Percentiles rank a stretch among this genome's conserved stretches.
Evolutionary conservation across 306 rosid species (phyloP).

Genomic region (Purshia tridentata): DNA sequence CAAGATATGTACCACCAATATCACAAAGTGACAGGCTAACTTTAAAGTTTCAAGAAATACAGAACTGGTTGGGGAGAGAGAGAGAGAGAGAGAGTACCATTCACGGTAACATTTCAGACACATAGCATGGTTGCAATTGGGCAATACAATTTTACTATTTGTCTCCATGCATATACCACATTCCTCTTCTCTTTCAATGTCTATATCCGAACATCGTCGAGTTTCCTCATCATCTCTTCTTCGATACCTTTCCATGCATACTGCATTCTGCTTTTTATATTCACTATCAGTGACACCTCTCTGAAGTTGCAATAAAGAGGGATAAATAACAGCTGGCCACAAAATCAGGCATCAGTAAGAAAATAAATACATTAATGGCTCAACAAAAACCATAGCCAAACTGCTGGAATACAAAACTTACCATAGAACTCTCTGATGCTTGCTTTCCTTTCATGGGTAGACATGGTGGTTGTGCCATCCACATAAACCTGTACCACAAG

Average conservation of each 20-base stretch:
- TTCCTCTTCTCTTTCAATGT: constrained; percentile 91
- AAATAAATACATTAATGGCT: neutral
- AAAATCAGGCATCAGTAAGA: constrained; percentile 28
- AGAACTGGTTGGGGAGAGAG: constrained; percentile 5
- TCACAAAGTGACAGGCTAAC: neutral
- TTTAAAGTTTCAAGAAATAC: neutral
- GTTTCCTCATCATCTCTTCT: constrained; percentile 67
- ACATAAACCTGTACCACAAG: constrained; percentile 68
- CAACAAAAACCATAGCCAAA: neutral
- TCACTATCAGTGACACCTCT: constrained; percentile 80
- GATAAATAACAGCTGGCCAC: constrained; percentile 79
- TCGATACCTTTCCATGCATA: constrained; percentile 80
- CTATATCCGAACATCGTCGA: constrained; percentile 53
- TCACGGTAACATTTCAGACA: constrained; percentile 93
- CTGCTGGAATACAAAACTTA: constrained; percentile 26
- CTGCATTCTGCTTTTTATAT: constrained; percentile 83
- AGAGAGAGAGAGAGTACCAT: constrained; percentile 53
- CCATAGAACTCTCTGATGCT: constrained; percentile 95
- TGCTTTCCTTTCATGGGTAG: constrained; percentile 91
- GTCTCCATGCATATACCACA: constrained; percentile 97
- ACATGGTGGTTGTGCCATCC: constrained; percentile 98
- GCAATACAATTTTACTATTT: constrained; percentile 83
- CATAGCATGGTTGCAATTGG: constrained; percentile 88
- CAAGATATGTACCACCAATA: neutral
- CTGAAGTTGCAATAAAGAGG: constrained; percentile 85